Evolutionary conservation across 163 green algal genomes (phyloP), one percentile per base, ranked within the genome.

Genomic region (Scenedesmus sp.): DNA sequence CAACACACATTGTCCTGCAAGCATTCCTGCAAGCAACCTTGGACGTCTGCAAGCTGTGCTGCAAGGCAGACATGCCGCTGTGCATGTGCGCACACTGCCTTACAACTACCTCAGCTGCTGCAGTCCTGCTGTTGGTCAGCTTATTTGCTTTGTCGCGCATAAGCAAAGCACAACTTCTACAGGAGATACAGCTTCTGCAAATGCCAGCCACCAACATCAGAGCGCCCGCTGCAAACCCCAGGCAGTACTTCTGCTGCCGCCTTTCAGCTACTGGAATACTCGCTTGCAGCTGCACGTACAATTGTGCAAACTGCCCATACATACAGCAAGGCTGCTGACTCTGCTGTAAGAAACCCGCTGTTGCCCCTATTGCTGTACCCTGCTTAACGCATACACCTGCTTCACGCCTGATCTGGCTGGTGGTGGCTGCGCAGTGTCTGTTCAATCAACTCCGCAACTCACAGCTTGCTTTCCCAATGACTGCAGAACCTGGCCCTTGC

Each of bases 401-500:
- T 13, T 33, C 13, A 35, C 22, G 20, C 56, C 20, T 70, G 56
- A n/a, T n/a, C n/a, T n/a, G n/a, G n/a, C n/a, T n/a, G n/a, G 15
- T 56, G 49, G 49, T 56, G 13, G 15, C 49, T 20, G 49, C 49
- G 13, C 13, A 2, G 49, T 13, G 49, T 56, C 13, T 40, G 18
- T 40, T 2, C 65, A 76, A 18, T 30, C 59, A 72, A 18, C n/a
- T n/a, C n/a, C n/a, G n/a, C 24, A 42, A 85, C 89, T 81, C 18
- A 86, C 86, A 40, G 80, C 59, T 33, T 42, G 68, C 33, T 88
- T 90, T 18, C 81, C 94, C 7, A 97, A 92, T 3, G 91, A 89
- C 5, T 92, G 56, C 30, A 97, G 91, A 6, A 96, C 93, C 83
- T 96, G 95, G n/a, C 95, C 96, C 59, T 96, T 95, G 20, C 90